These are phyloP conservation scores for Ganoderma resinaceum DNA, from an alignment of 1,284 basidiomycete species.

Conservation along the genomic window DNA sequence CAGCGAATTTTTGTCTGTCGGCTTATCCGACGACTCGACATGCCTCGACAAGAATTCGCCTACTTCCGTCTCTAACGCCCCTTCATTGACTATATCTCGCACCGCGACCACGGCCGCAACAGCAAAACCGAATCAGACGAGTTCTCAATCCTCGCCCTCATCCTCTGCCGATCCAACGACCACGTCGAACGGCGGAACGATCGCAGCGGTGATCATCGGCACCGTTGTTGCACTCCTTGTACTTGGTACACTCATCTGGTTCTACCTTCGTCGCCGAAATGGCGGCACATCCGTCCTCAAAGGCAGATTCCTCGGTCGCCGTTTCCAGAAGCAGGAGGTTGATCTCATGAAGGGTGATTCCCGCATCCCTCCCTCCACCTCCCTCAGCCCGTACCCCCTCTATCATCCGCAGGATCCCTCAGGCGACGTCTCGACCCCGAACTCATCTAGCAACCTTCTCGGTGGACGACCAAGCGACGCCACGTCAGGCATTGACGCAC, in stretches of 20 bases:
- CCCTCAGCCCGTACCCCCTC: slow-evolving; percentile 28
- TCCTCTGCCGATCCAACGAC: background rate
- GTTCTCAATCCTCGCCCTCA: slow-evolving; percentile 34
- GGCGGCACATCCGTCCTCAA: slow-evolving; percentile 17
- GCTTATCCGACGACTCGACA: slow-evolving; percentile 53
- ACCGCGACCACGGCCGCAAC: slow-evolving; percentile 16
- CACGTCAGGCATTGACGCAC: slow-evolving; percentile 5
- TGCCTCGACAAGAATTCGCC: slow-evolving; percentile 64
- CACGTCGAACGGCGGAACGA: slow-evolving; percentile 46
- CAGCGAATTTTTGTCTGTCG: slow-evolving; percentile 58
- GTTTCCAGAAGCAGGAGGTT: slow-evolving; percentile 28
- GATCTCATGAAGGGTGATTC: slow-evolving; percentile 26
- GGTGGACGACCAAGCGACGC: slow-evolving; percentile 12
- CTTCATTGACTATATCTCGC: slow-evolving; percentile 31
- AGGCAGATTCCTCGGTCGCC: slow-evolving; percentile 21
- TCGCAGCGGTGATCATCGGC: slow-evolving; percentile 68
- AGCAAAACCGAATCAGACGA: slow-evolving; percentile 12
- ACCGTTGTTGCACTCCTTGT: slow-evolving; percentile 57
- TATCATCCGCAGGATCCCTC: slow-evolving; percentile 16
- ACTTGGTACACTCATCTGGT: slow-evolving; percentile 32
- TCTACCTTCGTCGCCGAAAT: slow-evolving; percentile 33
- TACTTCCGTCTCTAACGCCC: slow-evolving; percentile 48
- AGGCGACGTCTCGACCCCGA: slow-evolving; percentile 14
- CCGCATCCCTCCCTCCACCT: slow-evolving; percentile 15
- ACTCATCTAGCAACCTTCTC: slow-evolving; percentile 23